Evolutionary conservation across 371 early-diverging fungal species (phyloP), one percentile per base, ranked within the genome.

Genomic region (Lichtheimia ramosa): DNA sequence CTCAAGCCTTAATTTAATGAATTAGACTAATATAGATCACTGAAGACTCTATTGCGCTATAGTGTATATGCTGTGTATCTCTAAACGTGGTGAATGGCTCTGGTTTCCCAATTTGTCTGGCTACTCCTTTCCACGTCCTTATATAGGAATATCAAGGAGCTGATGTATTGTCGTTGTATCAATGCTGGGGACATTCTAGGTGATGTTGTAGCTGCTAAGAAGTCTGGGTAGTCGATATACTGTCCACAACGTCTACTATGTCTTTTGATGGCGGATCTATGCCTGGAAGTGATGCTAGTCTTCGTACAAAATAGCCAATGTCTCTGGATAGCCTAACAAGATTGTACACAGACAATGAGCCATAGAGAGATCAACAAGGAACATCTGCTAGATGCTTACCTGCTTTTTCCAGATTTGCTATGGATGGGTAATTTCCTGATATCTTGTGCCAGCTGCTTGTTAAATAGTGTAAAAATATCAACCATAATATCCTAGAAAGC

Each of bases 401-500:
- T 69, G 25, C 79, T 82, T 72, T 95, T 96, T 7, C 93, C 96
- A 25, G 83, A 74, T 34, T 86, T 86, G 0, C 89, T 89, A 4
- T 81, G 75, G 1, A 97, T 81, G 2, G 81, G 74, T 6, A 93
- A 60, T 21, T 74, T 72, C 20, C 67, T 75, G 25, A 93, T 80
- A 55, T 92, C 89, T 60, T 85, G 86, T 20, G 90, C 86, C 16
- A 96, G 68, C 54, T 86, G 83, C 3, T 80, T 74, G 28, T 86
- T 89, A 62, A 94, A 96, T 15, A 84, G 78, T 43, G 77, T 58
- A 51, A 95, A 91, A 0, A 97, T 90, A 57, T 87, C 82, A 25
- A 76, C 66, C 82, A 92, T 88, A 40, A 90, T 84, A 7, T 64
- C 57, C 81, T 89, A 69, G 20, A 28, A 43, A 21, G 39, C 27